Base-by-base conservation (phyloP, 768 basidiomycete species). In the Gymnopilus junonius region DNA sequence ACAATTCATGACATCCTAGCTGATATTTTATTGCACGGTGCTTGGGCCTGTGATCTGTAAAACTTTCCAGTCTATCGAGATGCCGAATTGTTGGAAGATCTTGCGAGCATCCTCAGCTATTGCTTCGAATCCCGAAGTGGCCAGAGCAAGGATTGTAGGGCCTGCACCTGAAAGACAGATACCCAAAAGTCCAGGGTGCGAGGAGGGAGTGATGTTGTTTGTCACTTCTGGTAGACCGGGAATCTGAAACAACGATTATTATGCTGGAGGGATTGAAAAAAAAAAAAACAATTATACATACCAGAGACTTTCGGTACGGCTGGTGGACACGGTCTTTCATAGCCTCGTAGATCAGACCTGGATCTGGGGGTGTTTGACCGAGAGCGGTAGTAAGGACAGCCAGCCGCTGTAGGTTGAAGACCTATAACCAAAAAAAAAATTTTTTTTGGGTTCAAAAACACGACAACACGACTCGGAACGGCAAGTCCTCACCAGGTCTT, bases 251-350 rank as follows among this genome's bases (percentile, higher is more conserved):
- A 42, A 21, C 25, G 29, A 8, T 60, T 11, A 17, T 27, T 27
- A 34, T 35, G 63, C 48, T 21, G 34, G 29, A 54, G 37, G 31
- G 59, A 42, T 8, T n/a, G 20, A 17, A 4, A n/a, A 23, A 31
- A 51, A 15, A 20, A 61, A 55, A 32, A 48, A 32, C 25, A 62
- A 58, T 39, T 53, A 50, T 45, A 55, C 91, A 40, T 73, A 95
- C 95, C 61, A 99, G 82, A 27, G 82, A 75, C 76, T 90, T 94
- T 31, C 97, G 89, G 74, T 98, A 99, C 1, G 97, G 97, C 74
- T 99, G 97, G 74, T 99, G 97, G 14, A 99, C 85, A 56, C 93
- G 88, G 77, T 99, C 97, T 72, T 98, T 97, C 97, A 99, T 99
- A 1, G 97, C 97, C 73, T 99, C 97, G 75, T 97, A 99, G 61